Base-by-base conservation (phyloP, 176 grass and related monocot genomes). In the Typha latifolia region DNA sequence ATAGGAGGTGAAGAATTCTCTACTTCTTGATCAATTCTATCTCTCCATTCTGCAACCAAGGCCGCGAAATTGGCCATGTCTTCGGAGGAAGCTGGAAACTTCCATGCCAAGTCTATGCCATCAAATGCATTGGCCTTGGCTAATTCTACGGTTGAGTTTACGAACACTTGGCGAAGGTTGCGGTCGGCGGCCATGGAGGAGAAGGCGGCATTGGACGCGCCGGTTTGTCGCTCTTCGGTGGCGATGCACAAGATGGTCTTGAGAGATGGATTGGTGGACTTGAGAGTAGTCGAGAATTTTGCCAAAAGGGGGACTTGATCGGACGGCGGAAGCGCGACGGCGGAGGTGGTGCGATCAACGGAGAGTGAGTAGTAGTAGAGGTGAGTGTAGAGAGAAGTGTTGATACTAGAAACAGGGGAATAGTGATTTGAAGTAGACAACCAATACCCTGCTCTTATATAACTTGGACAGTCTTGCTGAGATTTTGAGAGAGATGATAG, bases 381-480 rank as follows among this genome's bases (percentile, higher is more conserved):
- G 62, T 94, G 90, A 56, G 79, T 89, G 70, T 83, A 89, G 62
- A 89, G 63, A 21, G 85, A 83, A 12, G 82, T 12, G 37, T 89
- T 71, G 16, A 88, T 83, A 77, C 50, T 86, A 18, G 51, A 68
- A 62, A 85, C 48, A 66, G 85, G 82, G 14, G 69, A 94, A 61
- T 89, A 83, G 47, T 29, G 79, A 52, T 70, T 66, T 27, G 74
- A 63, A 26, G 66, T 81, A 4, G 79, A 67, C 47, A 75, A 72
- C 90, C 90, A 94, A 78, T 72, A 83, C 12, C 82, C 90, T 18
- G 82, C 82, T 83, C 82, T 86, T 61, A 89, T 77, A 56, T 53
- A 72, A 12, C 23, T 48, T 37, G 64, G 24, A 4, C 57, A 65
- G n/a, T 47, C 64, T 49, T 66, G 66, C 16, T 59, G 16, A 21